These are phyloP conservation scores for Penicillium fimorum DNA, from an alignment of 495 filamentous ascomycete species.

Conservation along the genomic window DNA sequence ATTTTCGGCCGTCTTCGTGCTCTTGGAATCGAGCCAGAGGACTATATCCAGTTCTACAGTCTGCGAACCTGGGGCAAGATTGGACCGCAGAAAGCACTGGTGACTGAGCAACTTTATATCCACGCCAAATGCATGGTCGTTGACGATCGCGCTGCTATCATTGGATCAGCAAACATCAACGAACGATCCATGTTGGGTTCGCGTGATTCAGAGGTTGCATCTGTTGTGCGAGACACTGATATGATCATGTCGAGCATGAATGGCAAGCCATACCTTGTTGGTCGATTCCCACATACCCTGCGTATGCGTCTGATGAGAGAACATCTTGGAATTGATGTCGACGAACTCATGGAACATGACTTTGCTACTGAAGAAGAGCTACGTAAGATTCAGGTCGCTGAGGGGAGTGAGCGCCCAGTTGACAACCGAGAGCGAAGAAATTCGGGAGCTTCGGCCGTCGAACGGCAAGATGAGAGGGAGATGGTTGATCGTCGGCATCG, in stretches of 20 bases:
- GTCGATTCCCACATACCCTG: slow-evolving; percentile 88
- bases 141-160: slow-evolving; percentile 89
- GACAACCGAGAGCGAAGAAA: slow-evolving; percentile 26
- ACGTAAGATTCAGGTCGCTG: slow-evolving; percentile 41
- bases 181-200: slow-evolving; percentile 93
- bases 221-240: slow-evolving; percentile 89
- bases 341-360: slow-evolving; percentile 84
- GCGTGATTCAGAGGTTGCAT: slow-evolving; percentile 88
- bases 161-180: slow-evolving; percentile 98
- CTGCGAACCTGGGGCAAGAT: slow-evolving; percentile 92
- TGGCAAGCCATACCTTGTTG: slow-evolving; percentile 82
- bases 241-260: slow-evolving; percentile 93
- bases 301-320: slow-evolving; percentile 95
- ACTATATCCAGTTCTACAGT: slow-evolving; percentile 95
- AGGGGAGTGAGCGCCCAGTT: slow-evolving; percentile 29
- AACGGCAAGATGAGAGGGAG: slow-evolving; percentile 50
- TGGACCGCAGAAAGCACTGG: slow-evolving; percentile 73
- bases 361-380: slow-evolving; percentile 47
- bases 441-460: slow-evolving; percentile 37
- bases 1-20: slow-evolving; percentile 85
- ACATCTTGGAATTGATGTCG: slow-evolving; percentile 92
- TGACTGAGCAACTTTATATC: slow-evolving; percentile 97
- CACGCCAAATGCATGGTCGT: slow-evolving; percentile 98
- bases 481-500: slow-evolving; percentile 57
- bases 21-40: slow-evolving; percentile 88